Base-by-base conservation (phyloP, 306 rosid genomes). In the Lithocarpus polystachyus region DNA sequence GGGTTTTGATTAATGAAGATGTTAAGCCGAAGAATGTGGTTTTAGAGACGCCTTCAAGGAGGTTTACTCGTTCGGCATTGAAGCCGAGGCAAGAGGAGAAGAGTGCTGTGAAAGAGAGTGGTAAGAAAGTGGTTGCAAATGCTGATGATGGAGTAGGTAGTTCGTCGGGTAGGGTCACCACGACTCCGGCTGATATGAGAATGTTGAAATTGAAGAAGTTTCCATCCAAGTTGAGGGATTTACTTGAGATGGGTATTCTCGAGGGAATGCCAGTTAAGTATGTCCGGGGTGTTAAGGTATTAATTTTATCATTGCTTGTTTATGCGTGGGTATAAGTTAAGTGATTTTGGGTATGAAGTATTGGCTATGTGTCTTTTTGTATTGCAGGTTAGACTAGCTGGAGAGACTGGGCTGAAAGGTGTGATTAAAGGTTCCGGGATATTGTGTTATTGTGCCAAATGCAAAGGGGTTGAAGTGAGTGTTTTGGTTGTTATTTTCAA, bases 241-340 rank as follows among this genome's bases (percentile, higher is more conserved):
- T 96, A 84, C 83, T 96, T n/a, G 86, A 86, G 8, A 87, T 93
- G 1, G 98, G 99, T 75, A 80, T 96, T 76, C 84, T 96, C 1
- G 99, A 96, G 79, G 99, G 97, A 24, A 81, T 91, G 81, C 80
- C 65, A 1, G 96, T 96, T 72, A 91, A 54, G 77, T 96, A 96
- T 76, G 23, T 85, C 11, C 87, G 90, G 62, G 94, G 97, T 35
- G 9, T 75, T 43, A 93, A 90, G 99, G 99, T 96, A 89, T 76
- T 68, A 17, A 24, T 56, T 78, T 48, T 43, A 5, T 0, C 55
- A 55, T 71, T 33, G 5, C 35, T 40, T 9, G 52, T 22, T 67
- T 48, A 28, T 33, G 28, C 35, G 61, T 64, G 3, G 60, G 28
- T 69, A 12, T 73, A 23, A 53, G 11, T 29, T 45, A 48, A 28